Evolutionary conservation across 345 rosid species (phyloP), one percentile per base, ranked within the genome.

Genomic region (Eucalyptus urophylla): DNA sequence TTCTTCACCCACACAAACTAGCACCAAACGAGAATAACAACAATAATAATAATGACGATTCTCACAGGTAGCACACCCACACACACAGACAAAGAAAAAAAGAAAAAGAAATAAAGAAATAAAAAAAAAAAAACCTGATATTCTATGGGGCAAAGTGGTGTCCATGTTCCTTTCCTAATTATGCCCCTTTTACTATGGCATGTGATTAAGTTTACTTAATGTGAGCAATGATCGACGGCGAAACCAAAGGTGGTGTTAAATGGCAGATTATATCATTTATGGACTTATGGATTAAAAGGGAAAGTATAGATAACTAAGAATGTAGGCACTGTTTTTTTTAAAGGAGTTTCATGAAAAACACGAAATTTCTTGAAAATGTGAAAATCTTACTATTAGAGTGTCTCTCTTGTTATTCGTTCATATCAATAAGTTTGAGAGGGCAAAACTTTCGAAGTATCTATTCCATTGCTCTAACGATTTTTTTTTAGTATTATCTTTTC

Each of bases 281-380:
- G 24, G 45, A 72, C 14, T 72, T 19, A 21, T 10, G 81, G 45
- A 72, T 11, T 10, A 72, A 37, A 37, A 19, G 8, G 14, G 7
- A 72, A 65, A 8, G 40, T 72, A 19, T 33, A 33, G 45, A 37
- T 3, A 8, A 31, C 4, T 16, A 29, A 7, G 72, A 14, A 27
- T 1, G 37, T 4, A 1, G 22, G 6, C 3, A 2, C 2, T 13
- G 2, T 4, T 62, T 62, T 62, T 62, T 56, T 25, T 0, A 56
- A 25, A 56, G 29, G 62, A 10, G 1, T 56, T 25, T 56, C 14
- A 22, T 24, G 29, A 56, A 56, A 56, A 56, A 56, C 3, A 24
- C 7, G 0, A 56, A 56, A 56, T 56, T 56, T 22, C 3, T 56
- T 0, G 12, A 24, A 24, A 56, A 24, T 56, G 21, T 9, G 29